These are phyloP conservation scores for Nicotiana attenuata DNA, from an alignment of 257 asterid genomes.

Conservation along the genomic window DNA sequence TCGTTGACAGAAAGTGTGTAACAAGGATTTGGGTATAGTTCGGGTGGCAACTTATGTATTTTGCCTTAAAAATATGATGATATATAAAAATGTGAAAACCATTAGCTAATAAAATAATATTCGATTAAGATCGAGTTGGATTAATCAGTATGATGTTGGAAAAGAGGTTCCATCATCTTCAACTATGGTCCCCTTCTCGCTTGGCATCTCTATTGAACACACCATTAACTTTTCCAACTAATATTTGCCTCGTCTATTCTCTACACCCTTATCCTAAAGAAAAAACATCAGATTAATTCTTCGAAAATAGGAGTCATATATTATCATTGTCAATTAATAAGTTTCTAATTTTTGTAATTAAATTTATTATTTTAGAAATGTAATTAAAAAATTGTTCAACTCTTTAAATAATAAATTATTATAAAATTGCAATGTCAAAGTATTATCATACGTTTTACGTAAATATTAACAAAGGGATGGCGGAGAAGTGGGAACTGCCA, in stretches of 20 bases:
- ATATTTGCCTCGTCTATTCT: neutral
- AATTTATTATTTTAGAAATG: too few relatives aligned
- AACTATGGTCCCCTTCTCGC: neutral
- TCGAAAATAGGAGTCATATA: neutral
- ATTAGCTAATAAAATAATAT: neutral
- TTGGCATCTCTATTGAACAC: neutral
- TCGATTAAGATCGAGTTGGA: neutral
- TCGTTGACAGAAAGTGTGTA: too few relatives aligned
- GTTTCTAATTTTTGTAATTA: too few relatives aligned
- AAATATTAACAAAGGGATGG: too few relatives aligned
- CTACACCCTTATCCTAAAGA: neutral
- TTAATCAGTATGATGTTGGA: neutral
- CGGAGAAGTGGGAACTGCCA: too few relatives aligned
- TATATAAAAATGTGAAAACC: neutral
- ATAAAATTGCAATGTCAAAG: too few relatives aligned
- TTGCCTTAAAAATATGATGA: neutral
- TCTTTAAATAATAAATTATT: too few relatives aligned
- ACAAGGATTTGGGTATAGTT: too few relatives aligned
- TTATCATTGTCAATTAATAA: too few relatives aligned
- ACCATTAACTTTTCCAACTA: neutral
- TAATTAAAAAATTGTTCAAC: too few relatives aligned
- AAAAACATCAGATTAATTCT: neutral
- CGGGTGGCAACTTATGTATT: too few relatives aligned
- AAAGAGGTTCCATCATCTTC: conserved; percentile 5
- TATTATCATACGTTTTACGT: too few relatives aligned